These are phyloP conservation scores for Coniosporium apollinis DNA, from an alignment of 495 filamentous ascomycete species.

Conservation along the genomic window DNA sequence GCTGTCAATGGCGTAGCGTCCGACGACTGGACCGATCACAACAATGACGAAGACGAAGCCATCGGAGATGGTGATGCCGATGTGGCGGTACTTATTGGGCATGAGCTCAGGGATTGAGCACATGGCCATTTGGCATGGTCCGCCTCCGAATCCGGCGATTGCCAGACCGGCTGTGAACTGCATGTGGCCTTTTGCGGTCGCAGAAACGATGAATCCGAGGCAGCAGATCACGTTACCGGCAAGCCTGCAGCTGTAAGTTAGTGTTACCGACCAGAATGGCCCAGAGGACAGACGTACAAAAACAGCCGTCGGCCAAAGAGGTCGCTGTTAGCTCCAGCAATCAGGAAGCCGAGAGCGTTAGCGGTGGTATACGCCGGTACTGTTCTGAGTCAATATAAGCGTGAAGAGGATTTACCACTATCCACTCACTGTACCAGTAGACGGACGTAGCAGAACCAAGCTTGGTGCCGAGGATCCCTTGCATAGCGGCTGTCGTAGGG, in stretches of 20 bases:
- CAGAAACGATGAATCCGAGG: slow-evolving; percentile 14
- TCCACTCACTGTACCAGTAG: slow-evolving; percentile 5
- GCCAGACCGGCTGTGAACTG: slow-evolving; percentile 15
- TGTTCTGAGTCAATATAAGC: no score
- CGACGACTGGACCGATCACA: slow-evolving; percentile 13
- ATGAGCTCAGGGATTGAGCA: slow-evolving; percentile 13
- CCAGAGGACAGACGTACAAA: slow-evolving; percentile 4
- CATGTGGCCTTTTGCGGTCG: slow-evolving; percentile 7
- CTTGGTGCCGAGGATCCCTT: slow-evolving; percentile 3
- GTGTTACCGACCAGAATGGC: background rate
- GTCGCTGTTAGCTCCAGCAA: slow-evolving; percentile 16
- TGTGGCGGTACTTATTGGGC: slow-evolving; percentile 14
- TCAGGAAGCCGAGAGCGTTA: slow-evolving; percentile 13
- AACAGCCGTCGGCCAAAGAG: slow-evolving; percentile 17
- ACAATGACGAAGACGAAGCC: slow-evolving; percentile 13
- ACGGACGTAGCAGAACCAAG: slow-evolving; percentile 4
- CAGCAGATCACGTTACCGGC: slow-evolving; percentile 12
- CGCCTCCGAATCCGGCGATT: slow-evolving; percentile 18
- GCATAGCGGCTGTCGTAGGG: slow-evolving; percentile 12
- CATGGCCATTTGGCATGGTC: slow-evolving; percentile 16
- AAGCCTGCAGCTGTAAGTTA: slow-evolving; percentile 6
- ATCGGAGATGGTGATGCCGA: slow-evolving; percentile 12
- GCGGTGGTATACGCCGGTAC: slow-evolving; percentile 13
- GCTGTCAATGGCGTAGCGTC: slow-evolving; percentile 3
- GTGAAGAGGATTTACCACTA: no score